Evolutionary conservation across 2,329 filamentous ascomycete genomes (phyloP).

Genomic region (Penicillium sp.): DNA sequence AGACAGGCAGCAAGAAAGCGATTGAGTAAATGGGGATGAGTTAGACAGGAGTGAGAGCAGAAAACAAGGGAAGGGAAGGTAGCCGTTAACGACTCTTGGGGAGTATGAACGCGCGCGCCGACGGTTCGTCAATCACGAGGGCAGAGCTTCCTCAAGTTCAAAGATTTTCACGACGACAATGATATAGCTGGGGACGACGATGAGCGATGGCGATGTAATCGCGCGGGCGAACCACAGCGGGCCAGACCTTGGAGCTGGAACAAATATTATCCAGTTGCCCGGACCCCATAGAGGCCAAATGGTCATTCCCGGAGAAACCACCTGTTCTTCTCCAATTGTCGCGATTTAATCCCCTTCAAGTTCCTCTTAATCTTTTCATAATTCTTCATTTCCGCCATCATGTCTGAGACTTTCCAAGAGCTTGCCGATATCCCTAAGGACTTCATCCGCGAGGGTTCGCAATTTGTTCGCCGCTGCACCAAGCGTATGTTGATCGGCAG

Average conservation of each 20-base stretch:
- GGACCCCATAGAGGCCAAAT: not conserved
- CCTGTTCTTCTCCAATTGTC: slow-evolving; percentile 12
- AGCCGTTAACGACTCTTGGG: not conserved
- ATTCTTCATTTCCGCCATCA: slow-evolving; percentile 21
- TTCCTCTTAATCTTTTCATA: not conserved
- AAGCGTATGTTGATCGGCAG: slow-evolving; percentile 43
- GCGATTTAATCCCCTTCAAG: not conserved
- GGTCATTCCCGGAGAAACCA: slow-evolving; percentile 10
- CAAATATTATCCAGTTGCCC: not conserved
- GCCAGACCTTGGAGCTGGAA: not conserved
- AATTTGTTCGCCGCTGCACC: slow-evolving; percentile 51
- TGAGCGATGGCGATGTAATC: not conserved
- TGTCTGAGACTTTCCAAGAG: slow-evolving; percentile 62
- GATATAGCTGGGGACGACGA: not conserved
- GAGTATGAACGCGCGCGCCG: not conserved
- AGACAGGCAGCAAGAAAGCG: slow-evolving; percentile 1
- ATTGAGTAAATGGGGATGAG: not conserved
- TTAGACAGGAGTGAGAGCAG: not conserved
- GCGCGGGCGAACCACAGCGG: not conserved
- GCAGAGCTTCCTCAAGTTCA: not conserved
- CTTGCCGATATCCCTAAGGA: slow-evolving; percentile 59
- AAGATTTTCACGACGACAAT: not conserved
- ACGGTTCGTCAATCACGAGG: not conserved
- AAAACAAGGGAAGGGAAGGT: not conserved
- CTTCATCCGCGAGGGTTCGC: slow-evolving; percentile 52